phyloP scores from a whole-genome alignment of 2,329 filamentous ascomycete genomes.

The Didymella glomerata region DNA sequence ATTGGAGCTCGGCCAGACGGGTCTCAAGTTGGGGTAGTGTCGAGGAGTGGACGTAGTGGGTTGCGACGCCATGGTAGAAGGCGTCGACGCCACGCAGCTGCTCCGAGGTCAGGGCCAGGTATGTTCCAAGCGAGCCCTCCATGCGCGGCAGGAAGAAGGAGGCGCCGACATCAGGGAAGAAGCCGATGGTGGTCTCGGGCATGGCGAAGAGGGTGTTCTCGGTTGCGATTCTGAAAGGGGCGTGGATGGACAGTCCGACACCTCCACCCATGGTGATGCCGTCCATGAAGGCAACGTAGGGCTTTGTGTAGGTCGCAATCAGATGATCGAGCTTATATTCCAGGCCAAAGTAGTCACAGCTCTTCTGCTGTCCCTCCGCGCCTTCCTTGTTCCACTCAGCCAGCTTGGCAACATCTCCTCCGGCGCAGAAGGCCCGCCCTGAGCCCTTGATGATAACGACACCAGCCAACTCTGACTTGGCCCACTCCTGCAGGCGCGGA shows the following conservation, averaged over 20 bases:
- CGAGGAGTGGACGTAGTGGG: conserved; percentile 94
- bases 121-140: conserved; percentile 86
- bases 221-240: conserved; percentile 94
- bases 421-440: conserved; percentile 88
- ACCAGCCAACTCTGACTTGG: conserved; percentile 92
- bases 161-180: conserved; percentile 97
- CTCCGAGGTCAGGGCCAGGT: conserved; percentile 91
- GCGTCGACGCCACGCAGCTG: conserved; percentile 82
- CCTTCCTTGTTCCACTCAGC: conserved; percentile 76
- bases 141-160: conserved; percentile 95
- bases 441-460: conserved; percentile 91
- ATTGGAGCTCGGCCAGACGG: conserved; percentile 87
- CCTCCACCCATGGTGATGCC: conserved; percentile 98
- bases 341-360: conserved; percentile 85
- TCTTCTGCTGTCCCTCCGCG: conserved; percentile 74
- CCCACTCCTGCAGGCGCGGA: conserved; percentile 89
- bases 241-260: conserved; percentile 92
- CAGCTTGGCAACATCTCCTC: conserved; percentile 86
- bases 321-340: conserved; percentile 97
- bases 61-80: conserved; percentile 91
- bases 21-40: conserved; percentile 81
- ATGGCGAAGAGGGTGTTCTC: conserved; percentile 96
- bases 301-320: conserved; percentile 92
- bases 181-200: conserved; percentile 98
- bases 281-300: conserved; percentile 95